Evolutionary conservation across 768 basidiomycete species (phyloP).

Genomic region (Russula lepida): DNA sequence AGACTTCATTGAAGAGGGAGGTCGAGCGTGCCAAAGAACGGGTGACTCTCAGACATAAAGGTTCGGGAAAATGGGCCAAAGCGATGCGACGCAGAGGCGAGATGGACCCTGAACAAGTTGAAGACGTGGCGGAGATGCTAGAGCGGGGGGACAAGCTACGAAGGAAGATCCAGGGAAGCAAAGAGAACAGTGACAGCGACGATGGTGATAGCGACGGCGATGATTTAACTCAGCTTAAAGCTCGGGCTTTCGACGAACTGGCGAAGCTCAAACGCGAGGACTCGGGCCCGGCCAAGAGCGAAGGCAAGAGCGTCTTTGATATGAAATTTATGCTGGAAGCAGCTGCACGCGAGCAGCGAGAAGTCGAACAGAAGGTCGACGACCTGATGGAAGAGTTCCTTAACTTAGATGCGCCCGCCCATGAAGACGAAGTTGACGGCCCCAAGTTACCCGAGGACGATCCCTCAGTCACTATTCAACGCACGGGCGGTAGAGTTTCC

Average conservation of each 20-base stretch:
- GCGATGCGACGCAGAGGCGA: conserved; percentile 64
- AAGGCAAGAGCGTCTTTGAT: conserved; percentile 66
- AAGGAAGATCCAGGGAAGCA: conserved; percentile 58
- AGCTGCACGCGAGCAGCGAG: conserved; percentile 53
- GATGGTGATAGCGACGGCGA: conserved; percentile 43
- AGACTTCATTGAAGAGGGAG: conserved; percentile 57
- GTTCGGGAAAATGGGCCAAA: conserved; percentile 82
- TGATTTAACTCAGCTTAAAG: conserved; percentile 39
- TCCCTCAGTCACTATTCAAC: conserved; percentile 39
- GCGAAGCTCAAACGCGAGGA: conserved; percentile 9
- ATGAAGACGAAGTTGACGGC: conserved; percentile 24
- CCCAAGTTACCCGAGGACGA: conserved; percentile 27
- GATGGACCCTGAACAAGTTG: conserved; percentile 50
- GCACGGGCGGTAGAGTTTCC: conserved; percentile 59
- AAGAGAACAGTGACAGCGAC: conserved; percentile 47
- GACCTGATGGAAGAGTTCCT: conserved; percentile 69
- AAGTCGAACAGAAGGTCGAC: conserved; percentile 54
- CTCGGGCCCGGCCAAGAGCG: conserved; percentile 22
- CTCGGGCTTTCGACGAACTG: conserved; percentile 21
- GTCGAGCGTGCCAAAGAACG: conserved; percentile 77
- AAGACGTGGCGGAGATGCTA: conserved; percentile 81
- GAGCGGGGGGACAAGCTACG: conserved; percentile 71
- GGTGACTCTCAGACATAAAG: conserved; percentile 82
- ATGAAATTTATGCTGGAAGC: conserved; percentile 99
- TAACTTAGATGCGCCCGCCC: conserved; percentile 28